phyloP scores from a whole-genome alignment of 1,284 basidiomycete genomes.

The Caloboletus firmus region DNA sequence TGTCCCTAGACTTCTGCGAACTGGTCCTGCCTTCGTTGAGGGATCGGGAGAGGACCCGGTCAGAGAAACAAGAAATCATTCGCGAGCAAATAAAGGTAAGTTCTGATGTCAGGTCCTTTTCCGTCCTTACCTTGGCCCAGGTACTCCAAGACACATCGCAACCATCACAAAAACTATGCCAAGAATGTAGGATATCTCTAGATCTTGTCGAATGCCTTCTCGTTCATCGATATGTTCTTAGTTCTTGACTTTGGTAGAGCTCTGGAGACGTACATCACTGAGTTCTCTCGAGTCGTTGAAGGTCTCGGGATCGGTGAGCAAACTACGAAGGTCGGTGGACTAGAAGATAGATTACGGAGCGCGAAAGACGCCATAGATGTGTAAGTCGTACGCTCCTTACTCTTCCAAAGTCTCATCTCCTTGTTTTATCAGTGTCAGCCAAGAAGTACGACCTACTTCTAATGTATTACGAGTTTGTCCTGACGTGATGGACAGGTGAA shows the following conservation, averaged over 20 bases:
- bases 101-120: neutral
- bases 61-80: slow-evolving; percentile 20
- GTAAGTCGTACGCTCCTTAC: slow-evolving; percentile 4
- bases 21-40: slow-evolving; percentile 16
- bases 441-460: slow-evolving; percentile 9
- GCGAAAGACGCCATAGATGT: slow-evolving; percentile 18
- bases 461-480: neutral
- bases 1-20: slow-evolving; percentile 17
- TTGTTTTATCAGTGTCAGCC: slow-evolving; percentile 12
- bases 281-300: slow-evolving; percentile 18
- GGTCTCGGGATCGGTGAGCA: slow-evolving; percentile 5
- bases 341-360: slow-evolving; percentile 1
- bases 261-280: slow-evolving; percentile 17
- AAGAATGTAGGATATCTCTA: slow-evolving; percentile 16
- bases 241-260: slow-evolving; percentile 19
- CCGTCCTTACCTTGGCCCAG: slow-evolving; percentile 8
- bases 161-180: slow-evolving; percentile 20
- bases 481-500: slow-evolving; percentile 16
- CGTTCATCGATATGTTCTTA: neutral
- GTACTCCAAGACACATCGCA: slow-evolving; percentile 14
- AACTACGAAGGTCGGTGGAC: slow-evolving; percentile 3
- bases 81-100: slow-evolving; percentile 16
- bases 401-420: slow-evolving; percentile 1
- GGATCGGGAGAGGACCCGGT: slow-evolving; percentile 3
- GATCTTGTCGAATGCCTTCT: neutral